Evolutionary conservation across 2,329 filamentous ascomycete genomes (phyloP), one percentile per base, ranked within the genome.

Genomic region (Pestalotiopsis sp.): DNA sequence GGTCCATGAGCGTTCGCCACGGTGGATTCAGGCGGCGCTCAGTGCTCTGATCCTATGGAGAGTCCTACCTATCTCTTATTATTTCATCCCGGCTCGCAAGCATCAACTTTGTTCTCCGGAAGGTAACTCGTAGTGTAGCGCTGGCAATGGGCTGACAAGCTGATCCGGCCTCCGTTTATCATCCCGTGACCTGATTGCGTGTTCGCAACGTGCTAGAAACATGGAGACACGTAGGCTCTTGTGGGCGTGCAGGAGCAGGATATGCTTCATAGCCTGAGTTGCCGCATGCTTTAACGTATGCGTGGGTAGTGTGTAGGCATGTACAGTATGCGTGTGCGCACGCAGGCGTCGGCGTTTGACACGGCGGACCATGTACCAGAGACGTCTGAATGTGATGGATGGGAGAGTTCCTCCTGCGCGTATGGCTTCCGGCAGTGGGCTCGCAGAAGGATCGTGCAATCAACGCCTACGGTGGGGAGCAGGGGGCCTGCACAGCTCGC

Each of bases 21-120:
- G 56, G 31, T 65, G 66, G 70, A 73, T 73, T 72, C 71, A 68
- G 71, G 73, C 71, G 70, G 72, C 72, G 71, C 74, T 70, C 71
- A 75, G 74, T 74, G 72, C 74, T 69, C 74, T 63, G 36, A 69
- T 60, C 52, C 31, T 49, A 36, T 36, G 31, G 31, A 36, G 31
- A 36, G 31, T 36, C 31, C 31, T 36, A 36, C 31, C 31, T 49
- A 63, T 66, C 41, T 64, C 63, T 45, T 56, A 27, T 38, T 59
- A 27, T 38, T 59, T 11, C n/a, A 36, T 66, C 63, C 67, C 23
- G 41, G 56, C 67, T 68, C 40, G 57, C 63, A 66, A 63, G 63
- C 67, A 65, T 65, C 62, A 41, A 66, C 41, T 36, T 36, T 36
- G 31, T 36, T 36, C 31, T 36, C 31, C 31, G 31, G 31, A 36